Evolutionary conservation across 176 grass and related monocot genomes (phyloP), one percentile per base, ranked within the genome.

Genomic region (Oryza brachyantha): DNA sequence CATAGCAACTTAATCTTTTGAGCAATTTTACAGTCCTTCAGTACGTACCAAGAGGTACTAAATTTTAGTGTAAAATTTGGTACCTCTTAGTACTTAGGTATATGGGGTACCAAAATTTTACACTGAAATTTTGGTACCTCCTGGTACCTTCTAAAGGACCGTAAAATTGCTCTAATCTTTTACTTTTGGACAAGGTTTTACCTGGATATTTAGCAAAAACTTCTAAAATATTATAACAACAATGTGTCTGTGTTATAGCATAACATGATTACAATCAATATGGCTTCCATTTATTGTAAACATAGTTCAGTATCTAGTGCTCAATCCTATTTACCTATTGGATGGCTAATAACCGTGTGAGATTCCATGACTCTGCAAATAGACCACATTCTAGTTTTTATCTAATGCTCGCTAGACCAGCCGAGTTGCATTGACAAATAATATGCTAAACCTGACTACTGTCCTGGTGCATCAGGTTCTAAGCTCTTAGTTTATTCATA

Each of bases 121-220:
- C n/a, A n/a, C n/a, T n/a, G n/a, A n/a, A n/a, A n/a, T n/a, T n/a
- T n/a, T n/a, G n/a, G n/a, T n/a, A n/a, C n/a, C n/a, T n/a, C n/a
- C n/a, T n/a, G n/a, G n/a, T n/a, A n/a, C n/a, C n/a, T n/a, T n/a
- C n/a, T n/a, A n/a, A n/a, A n/a, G n/a, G n/a, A n/a, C n/a, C n/a
- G n/a, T n/a, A n/a, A n/a, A n/a, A n/a, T n/a, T n/a, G n/a, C n/a
- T n/a, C n/a, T n/a, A n/a, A 52, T 70, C 65, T 39, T 77, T 17
- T 52, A 52, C 48, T 52, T 52, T 82, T 45, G 59, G 14, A 58
- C 45, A 72, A 29, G 67, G 82, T 16, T 65, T 36, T 42, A 42
- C 25, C 11, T 72, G 21, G 25, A 41, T 57, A 37, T 46, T 28
- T 29, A 57, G 55, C 3, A 81, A 64, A 70, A 76, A 52, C 5